Base-by-base conservation (phyloP, 2,329 filamentous ascomycete species). In the Botryosphaeria dothidea region DNA sequence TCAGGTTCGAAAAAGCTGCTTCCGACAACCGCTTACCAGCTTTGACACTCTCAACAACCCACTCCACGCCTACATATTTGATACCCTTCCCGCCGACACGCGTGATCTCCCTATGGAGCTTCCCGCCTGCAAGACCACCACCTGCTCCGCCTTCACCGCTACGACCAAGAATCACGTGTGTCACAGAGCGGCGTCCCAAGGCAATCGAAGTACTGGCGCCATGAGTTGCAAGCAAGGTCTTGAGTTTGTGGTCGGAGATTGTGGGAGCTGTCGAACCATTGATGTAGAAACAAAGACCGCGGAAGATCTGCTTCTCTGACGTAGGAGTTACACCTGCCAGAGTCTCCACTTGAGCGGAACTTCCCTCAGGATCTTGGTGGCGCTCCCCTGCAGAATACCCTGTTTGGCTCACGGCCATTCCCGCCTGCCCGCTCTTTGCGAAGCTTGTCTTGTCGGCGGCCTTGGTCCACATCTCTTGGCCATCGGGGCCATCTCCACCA, bases 171-270 rank as follows among this genome's bases (percentile, higher is more conserved):
- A 97, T 90, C 67, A 97, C 90, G 77, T 97, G 93, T 36, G 93
- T 96, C 69, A 97, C 92, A 58, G 84, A 85, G 41, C 88, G 85
- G 49, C 92, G 86, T 9, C 87, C 90, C 9, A 96, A 85, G 66
- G 88, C 84, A 38, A 92, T 84, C 3, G 91, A 89, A 69, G 92
- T 82, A 46, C 79, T 82, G 0, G 88, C 94, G 21, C 93, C 94
- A 73, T 96, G 87, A 65, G 88, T 83, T 4, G 85, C 86, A 41
- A 97, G 84, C 17, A 96, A 77, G 64, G 89, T 88, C 81, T 95
- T 96, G 65, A 97, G 85, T 74, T 87, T 90, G 80, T 96, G 91
- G 76, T 97, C 93, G 15, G 92, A 96, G 67, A 97, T 85, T 25
- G 87, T 77, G 1, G 93, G 93, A 66, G 88, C 85, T 2, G 92